Conservation (phyloP, 345 rosid species). For the Conringia planisiliqua region DNA sequence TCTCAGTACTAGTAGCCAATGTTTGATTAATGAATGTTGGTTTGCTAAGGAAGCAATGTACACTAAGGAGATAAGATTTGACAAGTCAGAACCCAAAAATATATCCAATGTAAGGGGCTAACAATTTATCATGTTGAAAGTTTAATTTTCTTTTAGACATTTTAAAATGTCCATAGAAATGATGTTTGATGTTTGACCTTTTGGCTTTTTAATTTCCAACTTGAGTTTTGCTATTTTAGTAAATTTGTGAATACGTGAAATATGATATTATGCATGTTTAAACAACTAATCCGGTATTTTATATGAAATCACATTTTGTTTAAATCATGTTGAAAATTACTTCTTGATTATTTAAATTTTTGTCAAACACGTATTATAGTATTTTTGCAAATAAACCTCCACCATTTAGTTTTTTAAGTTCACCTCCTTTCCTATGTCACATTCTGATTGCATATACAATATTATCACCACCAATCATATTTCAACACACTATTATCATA, state of each 20-base stretch:
- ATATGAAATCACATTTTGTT: not conserved
- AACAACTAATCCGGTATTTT: too few species aligned
- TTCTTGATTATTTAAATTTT: not conserved
- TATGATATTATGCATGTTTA: not conserved
- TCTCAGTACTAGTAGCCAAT: not conserved
- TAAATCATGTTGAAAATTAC: not conserved
- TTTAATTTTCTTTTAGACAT: not conserved
- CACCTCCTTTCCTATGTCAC: not conserved
- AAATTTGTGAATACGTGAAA: too few species aligned
- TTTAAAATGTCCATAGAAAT: not conserved
- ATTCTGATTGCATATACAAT: not conserved
- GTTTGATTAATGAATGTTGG: not conserved
- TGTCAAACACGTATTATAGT: not conserved
- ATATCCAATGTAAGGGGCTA: not conserved
- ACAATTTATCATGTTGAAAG: not conserved
- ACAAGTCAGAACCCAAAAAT: not conserved
- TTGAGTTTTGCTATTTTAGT: not conserved
- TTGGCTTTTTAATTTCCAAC: not conserved
- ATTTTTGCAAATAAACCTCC: not conserved
- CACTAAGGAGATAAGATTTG: constrained; percentile 16
- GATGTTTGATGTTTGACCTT: not conserved
- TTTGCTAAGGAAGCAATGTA: constrained; percentile 11
- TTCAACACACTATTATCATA: not conserved
- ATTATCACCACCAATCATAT: not conserved
- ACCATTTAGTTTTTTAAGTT: not conserved